Evolutionary conservation across 768 basidiomycete species (phyloP), one percentile per base, ranked within the genome.

Genomic region (Rhodosporidiobolus sp.): DNA sequence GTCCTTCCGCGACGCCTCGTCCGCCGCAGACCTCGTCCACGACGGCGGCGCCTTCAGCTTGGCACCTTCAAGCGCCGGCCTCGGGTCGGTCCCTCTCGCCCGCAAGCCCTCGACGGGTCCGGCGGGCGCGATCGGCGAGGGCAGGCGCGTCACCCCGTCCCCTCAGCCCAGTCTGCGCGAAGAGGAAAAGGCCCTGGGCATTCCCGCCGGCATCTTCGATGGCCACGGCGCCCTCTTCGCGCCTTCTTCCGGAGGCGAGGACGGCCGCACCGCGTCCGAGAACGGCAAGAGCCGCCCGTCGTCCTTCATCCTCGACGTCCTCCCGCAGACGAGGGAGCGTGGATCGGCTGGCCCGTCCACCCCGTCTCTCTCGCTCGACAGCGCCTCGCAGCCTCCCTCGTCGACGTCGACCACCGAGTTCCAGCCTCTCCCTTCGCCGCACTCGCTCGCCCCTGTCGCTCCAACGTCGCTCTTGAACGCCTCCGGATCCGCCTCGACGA

Each of bases 251-350:
- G 46, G 19, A 19, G 65, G 30, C 28, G 55, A 43, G n/a, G 50
- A 32, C n/a, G 46, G 45, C 35, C 49, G 58, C 63, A 16, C 55
- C 34, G 49, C 56, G 28, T 56, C n/a, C 35, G 54, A 56, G 32
- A 17, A 35, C 46, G 43, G 38, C 54, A 52, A 55, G 53, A 75
- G 74, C n/a, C 56, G 74, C 43, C 67, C 74, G 4, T 71, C 70
- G 10, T 65, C 63, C 20, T 75, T 75, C 67, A 75, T 75, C 35
- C 70, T 75, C 63, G 74, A 75, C 48, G 66, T 75, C 10, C 49
- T 75, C 10, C 74, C 74, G 32, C 72, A 73, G 53, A 43, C 72
- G 34, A 60, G 67, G 20, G 67, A 73, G 48, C 62, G 72, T 10
- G 32, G 34, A 8, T 62, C 67, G 28, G 62, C 49, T 11, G 71